Base-by-base conservation (phyloP, 73 alveolate genomes). In the Paramecium sexaurelia region DNA sequence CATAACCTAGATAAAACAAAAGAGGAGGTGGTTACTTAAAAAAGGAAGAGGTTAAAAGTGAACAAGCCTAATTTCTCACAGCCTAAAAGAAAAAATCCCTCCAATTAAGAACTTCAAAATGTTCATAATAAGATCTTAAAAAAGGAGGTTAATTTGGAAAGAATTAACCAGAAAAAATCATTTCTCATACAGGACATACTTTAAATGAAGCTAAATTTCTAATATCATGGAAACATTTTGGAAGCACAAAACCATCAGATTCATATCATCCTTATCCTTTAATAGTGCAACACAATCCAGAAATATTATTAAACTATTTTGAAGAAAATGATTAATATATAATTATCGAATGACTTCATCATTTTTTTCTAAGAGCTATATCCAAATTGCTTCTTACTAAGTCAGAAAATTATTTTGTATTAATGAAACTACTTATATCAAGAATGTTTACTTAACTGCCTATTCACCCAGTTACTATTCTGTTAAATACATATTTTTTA, bases 351-450 rank as follows among this genome's bases (percentile, higher is more conserved):
- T 78, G 73, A 78, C 22, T 24, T 56, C 29, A 78, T 78, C 55
- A 22, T 43, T 32, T 24, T 5, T 78, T 24, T 78, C 90, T 78
- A 36, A 78, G 55, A 3, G 43, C 55, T 24, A 78, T 32, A 24
- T 78, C 90, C n/a, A 78, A 41, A 39, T 78, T 78, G 7, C 55
- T 24, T 78, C 73, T 78, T n/a, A 78, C 41, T 40, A 78, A 39
- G 20, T 78, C 90, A 8, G 90, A 78, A 78, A 78, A 78, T 41
- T 78, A 17, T 17, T 39, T 39, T 20, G 90, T 37, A 29, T 78
- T 78, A 6, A 78, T 45, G 73, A 78, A 45, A n/a, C 90, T 78
- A 78, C 39, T 29, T 3, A 41, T 24, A 41, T 7, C 35, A 32
- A 13, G 26, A 5, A 78, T 19, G 33, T 41, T 19, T 71, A 78